Base-by-base conservation (phyloP, 306 rosid genomes). In the Vicia sativa region DNA sequence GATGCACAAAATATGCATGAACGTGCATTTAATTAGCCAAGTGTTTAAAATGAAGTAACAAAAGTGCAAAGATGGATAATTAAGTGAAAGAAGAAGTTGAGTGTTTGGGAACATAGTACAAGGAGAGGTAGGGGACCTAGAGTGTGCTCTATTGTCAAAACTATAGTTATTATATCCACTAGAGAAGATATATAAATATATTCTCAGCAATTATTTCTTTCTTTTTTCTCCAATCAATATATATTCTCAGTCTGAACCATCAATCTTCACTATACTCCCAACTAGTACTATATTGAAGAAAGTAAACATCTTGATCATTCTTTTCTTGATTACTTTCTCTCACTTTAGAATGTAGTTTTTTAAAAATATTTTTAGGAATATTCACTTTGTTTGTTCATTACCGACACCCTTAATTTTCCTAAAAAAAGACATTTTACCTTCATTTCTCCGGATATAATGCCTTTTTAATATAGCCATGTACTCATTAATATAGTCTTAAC, bases 391-490 rank as follows among this genome's bases (percentile, higher is more conserved):
- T 59, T 57, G 21, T 53, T 39, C 60, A 67, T 18, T 42, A 81
- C 67, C 85, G 75, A 74, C 82, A 81, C 38, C 57, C 41, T 15
- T 18, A 9, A 62, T 65, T 52, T 69, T 18, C 34, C 49, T 15
- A 63, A 81, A 70, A n/a, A 70, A 52, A 54, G 82, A 81, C 86
- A 74, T 70, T 68, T 67, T 45, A 81, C 82, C 82, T 81, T 81
- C 52, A 60, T 81, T 65, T 53, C 65, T 75, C 79, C 78, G 72
- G 37, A 6, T 55, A 37, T 77, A 70, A 44, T 65, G 82, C 78
- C 86, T 60, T 28, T 28, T 66, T 77, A 77, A 77, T 77, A 78
- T 74, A 44, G 85, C 65, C 58, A 52, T n/a, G n/a, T n/a, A n/a
- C n/a, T n/a, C n/a, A n/a, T n/a, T n/a, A n/a, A n/a, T n/a, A n/a